Evolutionary conservation across 306 rosid species (phyloP).

Genomic region (Casuarina glauca): DNA sequence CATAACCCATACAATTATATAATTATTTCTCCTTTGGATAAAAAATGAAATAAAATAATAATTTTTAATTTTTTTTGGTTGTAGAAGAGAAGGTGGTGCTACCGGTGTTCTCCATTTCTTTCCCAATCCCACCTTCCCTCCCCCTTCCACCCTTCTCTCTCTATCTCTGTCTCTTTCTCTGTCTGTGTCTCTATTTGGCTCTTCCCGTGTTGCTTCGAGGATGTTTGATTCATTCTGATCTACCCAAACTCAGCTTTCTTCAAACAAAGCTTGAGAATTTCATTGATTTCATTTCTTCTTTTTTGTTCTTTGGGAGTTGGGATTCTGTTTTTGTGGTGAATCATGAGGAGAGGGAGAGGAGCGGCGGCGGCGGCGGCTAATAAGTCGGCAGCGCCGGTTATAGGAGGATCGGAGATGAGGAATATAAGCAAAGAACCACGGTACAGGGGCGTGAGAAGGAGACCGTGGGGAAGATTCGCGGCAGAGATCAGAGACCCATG

Average conservation of each 20-base stretch:
- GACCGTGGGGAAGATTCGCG: conserved; percentile 91
- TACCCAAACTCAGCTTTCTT: conserved; percentile 1
- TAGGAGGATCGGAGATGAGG: conserved; percentile 39
- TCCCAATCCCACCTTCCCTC: conserved; percentile 17
- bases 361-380: conserved; percentile 3
- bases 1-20: conserved; percentile 22
- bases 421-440: conserved; percentile 45
- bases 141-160: conserved; percentile 12
- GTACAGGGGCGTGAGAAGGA: conserved; percentile 73
- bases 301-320: not conserved
- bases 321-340: not conserved
- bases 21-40: conserved; percentile 5
- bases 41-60: not conserved
- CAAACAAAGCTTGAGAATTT: not conserved
- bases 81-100: conserved; percentile 55
- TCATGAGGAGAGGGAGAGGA: conserved; percentile 64
- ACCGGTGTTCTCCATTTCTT: conserved; percentile 42
- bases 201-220: not conserved
- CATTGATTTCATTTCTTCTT: not conserved
- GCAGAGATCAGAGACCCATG: conserved; percentile 94
- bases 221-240: not conserved
- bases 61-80: conserved; percentile 10
- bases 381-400: conserved; percentile 5
- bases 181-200: not conserved
- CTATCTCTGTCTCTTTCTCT: conserved; percentile 15